These are phyloP conservation scores for Beauveria sp. DNA, from an alignment of 2,329 filamentous ascomycete genomes.

Conservation along the genomic window DNA sequence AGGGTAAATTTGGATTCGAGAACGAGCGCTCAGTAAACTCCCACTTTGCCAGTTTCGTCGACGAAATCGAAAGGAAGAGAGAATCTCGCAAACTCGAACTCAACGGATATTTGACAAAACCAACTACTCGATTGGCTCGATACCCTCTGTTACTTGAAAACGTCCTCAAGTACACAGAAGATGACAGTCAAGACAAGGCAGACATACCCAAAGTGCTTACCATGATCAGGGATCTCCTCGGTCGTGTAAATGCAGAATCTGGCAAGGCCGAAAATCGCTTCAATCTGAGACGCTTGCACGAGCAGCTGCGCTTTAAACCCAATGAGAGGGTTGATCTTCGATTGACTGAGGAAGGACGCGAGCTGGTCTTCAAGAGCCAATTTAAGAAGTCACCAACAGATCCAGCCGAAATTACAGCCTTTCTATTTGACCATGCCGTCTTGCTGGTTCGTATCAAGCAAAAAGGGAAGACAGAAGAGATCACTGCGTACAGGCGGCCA, in stretches of 20 bases:
- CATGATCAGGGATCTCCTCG: slow-evolving; percentile 80
- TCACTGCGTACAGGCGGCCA: slow-evolving; percentile 87
- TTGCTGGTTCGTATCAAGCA: slow-evolving; percentile 86
- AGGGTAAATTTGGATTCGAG: slow-evolving; percentile 97
- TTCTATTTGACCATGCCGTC: slow-evolving; percentile 93
- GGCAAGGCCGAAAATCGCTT: slow-evolving; percentile 97
- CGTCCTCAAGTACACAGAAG: slow-evolving; percentile 83
- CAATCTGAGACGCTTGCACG: slow-evolving; percentile 85
- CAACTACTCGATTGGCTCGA: slow-evolving; percentile 86
- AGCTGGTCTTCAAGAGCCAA: slow-evolving; percentile 87
- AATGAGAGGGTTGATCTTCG: slow-evolving; percentile 91
- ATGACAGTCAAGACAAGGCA: slow-evolving; percentile 80
- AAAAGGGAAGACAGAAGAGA: slow-evolving; percentile 86
- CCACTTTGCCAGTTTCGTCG: slow-evolving; percentile 82
- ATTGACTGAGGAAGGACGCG: slow-evolving; percentile 85
- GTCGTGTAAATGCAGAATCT: slow-evolving; percentile 85
- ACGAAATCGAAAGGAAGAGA: slow-evolving; percentile 91
- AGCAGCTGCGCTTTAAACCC: slow-evolving; percentile 82
- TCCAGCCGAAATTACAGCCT: slow-evolving; percentile 83
- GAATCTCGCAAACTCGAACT: slow-evolving; percentile 94
- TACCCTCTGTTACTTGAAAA: slow-evolving; percentile 90
- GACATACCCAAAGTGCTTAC: slow-evolving; percentile 86
- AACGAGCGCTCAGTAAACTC: slow-evolving; percentile 85
- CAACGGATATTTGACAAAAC: slow-evolving; percentile 96
- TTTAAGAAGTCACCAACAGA: slow-evolving; percentile 91